These are phyloP conservation scores for Neofusicoccum umdonicola DNA, from an alignment of 2,329 filamentous ascomycete species.

Conservation along the genomic window DNA sequence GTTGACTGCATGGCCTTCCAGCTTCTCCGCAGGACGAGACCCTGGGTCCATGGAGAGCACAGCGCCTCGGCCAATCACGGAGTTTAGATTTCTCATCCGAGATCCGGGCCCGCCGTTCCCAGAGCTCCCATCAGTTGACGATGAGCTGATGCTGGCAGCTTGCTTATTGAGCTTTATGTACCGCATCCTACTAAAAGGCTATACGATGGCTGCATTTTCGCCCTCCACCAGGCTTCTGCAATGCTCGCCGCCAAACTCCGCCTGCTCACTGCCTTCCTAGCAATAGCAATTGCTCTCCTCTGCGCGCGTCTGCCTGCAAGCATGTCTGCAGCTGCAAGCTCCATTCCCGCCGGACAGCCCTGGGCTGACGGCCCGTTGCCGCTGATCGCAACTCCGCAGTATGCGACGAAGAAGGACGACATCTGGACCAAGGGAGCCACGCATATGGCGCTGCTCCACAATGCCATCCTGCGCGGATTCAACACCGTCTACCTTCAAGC, in stretches of 20 bases:
- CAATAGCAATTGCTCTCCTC: neutral
- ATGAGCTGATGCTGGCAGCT: conserved; percentile 7
- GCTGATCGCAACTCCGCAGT: conserved; percentile 30
- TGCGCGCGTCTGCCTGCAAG: conserved; percentile 1
- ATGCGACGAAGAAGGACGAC: conserved; percentile 32
- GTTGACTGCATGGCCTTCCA: neutral
- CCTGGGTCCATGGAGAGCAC: neutral
- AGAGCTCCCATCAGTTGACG: conserved; percentile 3
- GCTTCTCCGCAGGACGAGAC: neutral
- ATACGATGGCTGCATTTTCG: neutral
- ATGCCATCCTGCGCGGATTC: conserved; percentile 40
- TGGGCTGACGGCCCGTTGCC: conserved; percentile 34
- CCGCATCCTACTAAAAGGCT: neutral
- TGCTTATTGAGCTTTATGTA: conserved; percentile 4
- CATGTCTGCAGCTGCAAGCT: conserved; percentile 1
- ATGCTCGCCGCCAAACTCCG: neutral
- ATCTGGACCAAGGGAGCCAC: conserved; percentile 35
- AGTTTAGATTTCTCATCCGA: conserved; percentile 17
- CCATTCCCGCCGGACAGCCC: conserved; percentile 18
- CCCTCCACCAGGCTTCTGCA: neutral
- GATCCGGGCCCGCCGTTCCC: conserved; percentile 9
- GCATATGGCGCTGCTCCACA: conserved; percentile 41
- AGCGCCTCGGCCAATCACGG: conserved; percentile 8
- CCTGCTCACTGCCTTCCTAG: neutral
- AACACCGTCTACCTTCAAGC: conserved; percentile 43